Evolutionary conservation across 371 early-diverging fungal genomes (phyloP).

Genomic region (Funneliformis caledonium): DNA sequence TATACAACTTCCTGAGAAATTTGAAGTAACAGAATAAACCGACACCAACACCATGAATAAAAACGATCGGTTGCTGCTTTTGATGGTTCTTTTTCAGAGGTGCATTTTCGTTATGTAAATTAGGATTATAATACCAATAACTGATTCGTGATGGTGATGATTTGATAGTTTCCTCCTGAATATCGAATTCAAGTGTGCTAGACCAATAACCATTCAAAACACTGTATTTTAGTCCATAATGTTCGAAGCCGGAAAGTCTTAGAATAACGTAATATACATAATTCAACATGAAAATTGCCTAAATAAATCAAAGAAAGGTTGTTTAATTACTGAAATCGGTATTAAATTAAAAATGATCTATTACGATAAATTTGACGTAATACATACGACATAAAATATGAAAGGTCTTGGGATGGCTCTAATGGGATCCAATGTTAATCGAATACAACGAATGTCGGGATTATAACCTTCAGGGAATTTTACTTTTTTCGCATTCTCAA

Average conservation of each 20-base stretch:
- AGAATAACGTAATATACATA: constrained; percentile 24
- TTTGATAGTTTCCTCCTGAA: constrained; percentile 21
- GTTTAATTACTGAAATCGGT: too few relatives aligned
- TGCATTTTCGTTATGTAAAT: constrained; percentile 48
- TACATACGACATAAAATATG: constrained; percentile 57
- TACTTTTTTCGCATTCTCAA: constrained; percentile 53
- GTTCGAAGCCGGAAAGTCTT: constrained; percentile 2
- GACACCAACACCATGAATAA: constrained; percentile 78
- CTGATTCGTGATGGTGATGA: constrained; percentile 25
- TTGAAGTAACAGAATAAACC: constrained; percentile 65
- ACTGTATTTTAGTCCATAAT: background rate
- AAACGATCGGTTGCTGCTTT: constrained; percentile 64
- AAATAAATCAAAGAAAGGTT: background rate
- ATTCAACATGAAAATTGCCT: constrained; percentile 38
- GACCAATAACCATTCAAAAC: constrained; percentile 26
- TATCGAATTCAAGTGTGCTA: constrained; percentile 28
- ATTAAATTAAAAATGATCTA: too few relatives aligned
- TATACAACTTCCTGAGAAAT: constrained; percentile 53
- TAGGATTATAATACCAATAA: constrained; percentile 48
- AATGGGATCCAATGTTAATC: constrained; percentile 67
- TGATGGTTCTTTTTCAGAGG: constrained; percentile 47
- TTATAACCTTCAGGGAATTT: constrained; percentile 61
- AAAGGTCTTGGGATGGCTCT: constrained; percentile 71
- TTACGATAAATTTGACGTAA: background rate
- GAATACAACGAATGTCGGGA: constrained; percentile 58